Evolutionary conservation across 208 protist genomes (phyloP).

Genomic region (Trypanosoma boissoni): DNA sequence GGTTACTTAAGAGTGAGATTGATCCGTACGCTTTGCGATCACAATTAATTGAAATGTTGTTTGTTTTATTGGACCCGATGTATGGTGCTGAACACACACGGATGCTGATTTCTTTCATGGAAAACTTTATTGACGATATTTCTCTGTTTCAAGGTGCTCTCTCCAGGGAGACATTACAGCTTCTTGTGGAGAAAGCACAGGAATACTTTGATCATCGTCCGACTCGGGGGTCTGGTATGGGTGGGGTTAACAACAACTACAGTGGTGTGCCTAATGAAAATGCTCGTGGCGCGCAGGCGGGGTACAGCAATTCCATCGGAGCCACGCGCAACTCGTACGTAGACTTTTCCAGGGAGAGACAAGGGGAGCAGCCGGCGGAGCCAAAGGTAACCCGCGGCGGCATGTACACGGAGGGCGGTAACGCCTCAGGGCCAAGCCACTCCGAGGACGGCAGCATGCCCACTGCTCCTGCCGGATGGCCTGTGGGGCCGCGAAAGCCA

Average conservation of each 20-base stretch:
- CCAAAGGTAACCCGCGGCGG: constrained; percentile 7
- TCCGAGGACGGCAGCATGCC: constrained; percentile 18
- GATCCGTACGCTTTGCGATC: constrained; percentile 8
- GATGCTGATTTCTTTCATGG: constrained; percentile 36
- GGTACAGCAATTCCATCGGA: constrained; percentile 9
- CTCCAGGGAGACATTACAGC: constrained; percentile 32
- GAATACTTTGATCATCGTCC: constrained; percentile 27
- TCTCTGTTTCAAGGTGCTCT: constrained; percentile 50
- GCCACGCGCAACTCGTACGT: constrained; percentile 13
- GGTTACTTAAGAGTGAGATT: constrained; percentile 23
- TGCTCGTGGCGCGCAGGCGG: constrained; percentile 6
- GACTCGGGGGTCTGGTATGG: constrained; percentile 18
- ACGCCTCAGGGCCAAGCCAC: neutral
- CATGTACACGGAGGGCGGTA: constrained; percentile 10
- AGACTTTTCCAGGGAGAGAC: constrained; percentile 23
- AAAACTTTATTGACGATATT: constrained; percentile 21
- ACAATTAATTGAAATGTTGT: constrained; percentile 23
- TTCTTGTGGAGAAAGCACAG: constrained; percentile 40
- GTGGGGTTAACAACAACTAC: constrained; percentile 18
- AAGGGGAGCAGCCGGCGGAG: constrained; percentile 9
- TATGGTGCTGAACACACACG: constrained; percentile 30
- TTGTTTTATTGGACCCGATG: constrained; percentile 12
- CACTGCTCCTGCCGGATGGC: constrained; percentile 12
- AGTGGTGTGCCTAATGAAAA: constrained; percentile 18
- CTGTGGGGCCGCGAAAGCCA: constrained; percentile 12